phyloP scores from a whole-genome alignment of 2,329 filamentous ascomycete genomes.

The Fusarium sp. region DNA sequence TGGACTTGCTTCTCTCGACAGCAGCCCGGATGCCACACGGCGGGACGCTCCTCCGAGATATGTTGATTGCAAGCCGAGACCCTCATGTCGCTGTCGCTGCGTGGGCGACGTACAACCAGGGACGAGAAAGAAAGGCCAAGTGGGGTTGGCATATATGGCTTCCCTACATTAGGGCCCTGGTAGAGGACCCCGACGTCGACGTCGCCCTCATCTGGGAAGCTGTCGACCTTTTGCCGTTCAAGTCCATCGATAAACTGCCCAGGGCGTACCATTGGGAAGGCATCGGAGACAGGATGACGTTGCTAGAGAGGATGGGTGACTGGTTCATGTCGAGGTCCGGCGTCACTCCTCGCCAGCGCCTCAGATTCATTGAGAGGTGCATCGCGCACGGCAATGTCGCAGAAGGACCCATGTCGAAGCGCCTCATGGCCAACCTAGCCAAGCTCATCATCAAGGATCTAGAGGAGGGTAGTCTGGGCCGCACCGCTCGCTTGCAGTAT shows the following conservation, averaged over 20 bases:
- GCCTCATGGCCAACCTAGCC: slow-evolving; percentile 45
- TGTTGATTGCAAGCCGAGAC: slow-evolving; percentile 2
- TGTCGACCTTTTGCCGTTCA: slow-evolving; percentile 37
- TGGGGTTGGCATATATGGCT: slow-evolving; percentile 53
- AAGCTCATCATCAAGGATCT: slow-evolving; percentile 50
- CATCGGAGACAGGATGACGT: slow-evolving; percentile 28
- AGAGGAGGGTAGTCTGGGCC: slow-evolving; percentile 48
- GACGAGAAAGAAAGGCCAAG: slow-evolving; percentile 8
- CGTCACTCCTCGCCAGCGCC: slow-evolving; percentile 47
- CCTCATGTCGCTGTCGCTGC: slow-evolving; percentile 14
- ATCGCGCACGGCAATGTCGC: slow-evolving; percentile 42
- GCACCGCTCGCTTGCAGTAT: slow-evolving; percentile 49
- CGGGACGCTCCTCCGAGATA: not conserved
- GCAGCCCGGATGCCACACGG: not conserved
- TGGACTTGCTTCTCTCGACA: slow-evolving; percentile 15
- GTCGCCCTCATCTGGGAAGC: slow-evolving; percentile 45
- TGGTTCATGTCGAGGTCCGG: slow-evolving; percentile 47
- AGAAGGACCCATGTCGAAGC: slow-evolving; percentile 38
- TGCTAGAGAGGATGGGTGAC: slow-evolving; percentile 48
- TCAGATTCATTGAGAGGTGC: slow-evolving; percentile 48
- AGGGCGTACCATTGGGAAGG: not conserved
- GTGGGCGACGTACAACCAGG: slow-evolving; percentile 26
- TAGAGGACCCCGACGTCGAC: slow-evolving; percentile 47
- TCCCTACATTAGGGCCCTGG: slow-evolving; percentile 48
- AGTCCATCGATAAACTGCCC: not conserved